Conservation (phyloP, 805 yeast species). For the Maudiozyma barnettii region DNA sequence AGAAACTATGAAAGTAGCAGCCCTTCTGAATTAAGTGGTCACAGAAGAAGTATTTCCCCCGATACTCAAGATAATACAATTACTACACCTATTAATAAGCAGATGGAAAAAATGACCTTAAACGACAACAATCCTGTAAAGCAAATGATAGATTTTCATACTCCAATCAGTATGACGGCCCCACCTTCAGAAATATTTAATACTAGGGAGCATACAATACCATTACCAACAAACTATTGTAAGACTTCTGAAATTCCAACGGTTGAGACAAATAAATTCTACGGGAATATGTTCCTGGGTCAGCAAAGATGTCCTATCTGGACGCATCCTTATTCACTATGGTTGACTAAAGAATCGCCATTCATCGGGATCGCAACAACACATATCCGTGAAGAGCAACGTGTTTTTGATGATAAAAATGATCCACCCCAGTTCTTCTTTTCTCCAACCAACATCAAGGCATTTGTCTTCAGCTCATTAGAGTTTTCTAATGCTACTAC, state of each 20-base stretch:
- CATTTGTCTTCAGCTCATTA: slow-evolving; percentile 40
- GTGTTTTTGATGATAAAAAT: slow-evolving; percentile 64
- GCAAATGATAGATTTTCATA: slow-evolving; percentile 32
- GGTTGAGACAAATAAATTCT: slow-evolving; percentile 68
- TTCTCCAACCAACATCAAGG: slow-evolving; percentile 57
- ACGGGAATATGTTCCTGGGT: slow-evolving; percentile 60
- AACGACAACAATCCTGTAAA: not conserved
- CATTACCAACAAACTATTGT: slow-evolving; percentile 26
- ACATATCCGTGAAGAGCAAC: slow-evolving; percentile 48
- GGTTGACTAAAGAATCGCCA: slow-evolving; percentile 45
- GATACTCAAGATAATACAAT: not conserved
- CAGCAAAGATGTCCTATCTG: slow-evolving; percentile 61
- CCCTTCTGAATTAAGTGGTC: not conserved
- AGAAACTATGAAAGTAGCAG: not conserved
- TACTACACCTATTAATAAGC: not conserved
- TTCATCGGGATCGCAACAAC: slow-evolving; percentile 57
- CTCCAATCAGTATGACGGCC: slow-evolving; percentile 34
- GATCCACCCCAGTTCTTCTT: slow-evolving; percentile 53
- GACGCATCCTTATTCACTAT: slow-evolving; percentile 75
- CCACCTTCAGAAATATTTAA: slow-evolving; percentile 41
- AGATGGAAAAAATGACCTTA: not conserved
- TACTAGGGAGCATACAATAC: slow-evolving; percentile 21
- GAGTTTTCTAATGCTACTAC: slow-evolving; percentile 29
- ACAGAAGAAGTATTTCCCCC: not conserved
- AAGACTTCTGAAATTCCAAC: slow-evolving; percentile 32